Base-by-base conservation (phyloP, 306 rosid genomes). In the Citrullus amarus region DNA sequence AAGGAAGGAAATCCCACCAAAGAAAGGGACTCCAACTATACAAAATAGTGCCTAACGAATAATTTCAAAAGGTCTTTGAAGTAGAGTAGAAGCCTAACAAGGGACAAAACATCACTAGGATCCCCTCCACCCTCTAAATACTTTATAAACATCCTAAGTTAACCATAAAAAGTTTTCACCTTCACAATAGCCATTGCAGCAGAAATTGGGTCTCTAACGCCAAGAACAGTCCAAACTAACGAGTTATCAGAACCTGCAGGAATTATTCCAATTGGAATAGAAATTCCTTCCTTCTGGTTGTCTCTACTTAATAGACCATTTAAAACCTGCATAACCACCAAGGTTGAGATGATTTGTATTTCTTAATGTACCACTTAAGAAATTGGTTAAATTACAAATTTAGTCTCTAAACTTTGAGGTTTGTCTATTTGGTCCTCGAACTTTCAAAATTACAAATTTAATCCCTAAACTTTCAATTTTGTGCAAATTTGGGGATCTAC, bases 161-260 rank as follows among this genome's bases (percentile, higher is more conserved):
- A 18, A 57, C 43, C 30, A 54, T 20, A 66, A 56, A 76, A 48
- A 20, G 8, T 15, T 77, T 50, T 80, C 88, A 95, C 99, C 99
- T 95, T 95, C 18, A 95, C 96, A 83, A 95, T 95, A 72, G 99
- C 92, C 89, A 95, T 92, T 80, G 99, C 99, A 39, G 99, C 99
- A 84, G 99, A 91, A 81, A 92, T 81, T 13, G 97, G 97, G 87
- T 95, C 99, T 85, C 96, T 83, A 77, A 95, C 99, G 53, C 99
- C 99, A 86, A 95, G 99, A 84, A 95, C 99, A 82, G 99, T 95
- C 97, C 99, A 92, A 84, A 93, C 96, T 80, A 95, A 78, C 51
- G 99, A 95, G 84, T 95, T 95, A 87, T 95, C 99, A 69, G 99
- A 95, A 78, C 99, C 99, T 78, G 99, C 99, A 2, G 99, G 99